phyloP scores from a whole-genome alignment of 1,284 basidiomycete genomes.

The Microbotryum silenes-acaulis region DNA sequence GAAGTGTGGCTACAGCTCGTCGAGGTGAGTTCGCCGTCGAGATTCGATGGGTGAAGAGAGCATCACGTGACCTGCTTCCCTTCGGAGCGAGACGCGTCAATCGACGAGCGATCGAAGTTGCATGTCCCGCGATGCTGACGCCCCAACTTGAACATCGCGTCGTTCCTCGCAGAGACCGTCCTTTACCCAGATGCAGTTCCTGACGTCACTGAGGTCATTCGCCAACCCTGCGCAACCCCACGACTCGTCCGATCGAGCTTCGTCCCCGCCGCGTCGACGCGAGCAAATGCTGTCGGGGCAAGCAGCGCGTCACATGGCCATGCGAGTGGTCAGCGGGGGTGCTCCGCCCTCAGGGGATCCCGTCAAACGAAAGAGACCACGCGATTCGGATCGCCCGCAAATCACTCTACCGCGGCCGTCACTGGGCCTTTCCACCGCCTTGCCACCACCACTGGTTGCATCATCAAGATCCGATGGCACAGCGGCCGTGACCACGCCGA shows the following conservation, averaged over 20 bases:
- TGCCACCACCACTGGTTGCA: too few relatives aligned
- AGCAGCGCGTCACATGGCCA: too few relatives aligned
- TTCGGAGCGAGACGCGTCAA: not conserved
- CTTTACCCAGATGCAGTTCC: slow-evolving; percentile 30
- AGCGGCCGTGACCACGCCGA: too few relatives aligned
- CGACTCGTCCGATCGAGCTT: slow-evolving; percentile 6
- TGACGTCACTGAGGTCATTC: slow-evolving; percentile 28
- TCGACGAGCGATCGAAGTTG: too few relatives aligned
- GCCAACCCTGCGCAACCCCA: slow-evolving; percentile 23
- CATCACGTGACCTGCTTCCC: not conserved
- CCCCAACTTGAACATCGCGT: not conserved
- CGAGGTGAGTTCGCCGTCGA: slow-evolving; percentile 19
- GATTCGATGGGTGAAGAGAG: not conserved
- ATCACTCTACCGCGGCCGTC: not conserved
- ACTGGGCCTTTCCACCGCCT: not conserved
- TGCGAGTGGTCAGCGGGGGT: too few relatives aligned
- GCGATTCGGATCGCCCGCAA: slow-evolving; percentile 3
- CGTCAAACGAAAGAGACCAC: slow-evolving; percentile 22
- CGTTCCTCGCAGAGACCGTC: slow-evolving; percentile 16
- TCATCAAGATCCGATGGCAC: too few relatives aligned
- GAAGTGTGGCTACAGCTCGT: slow-evolving; percentile 30
- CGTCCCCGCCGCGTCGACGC: slow-evolving; percentile 8
- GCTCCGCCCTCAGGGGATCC: slow-evolving; percentile 14
- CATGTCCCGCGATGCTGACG: not conserved
- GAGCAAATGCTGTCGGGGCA: slow-evolving; percentile 1